Evolutionary conservation across 2,329 filamentous ascomycete genomes (phyloP), one percentile per base, ranked within the genome.

Genomic region (Whalleya microplaca): DNA sequence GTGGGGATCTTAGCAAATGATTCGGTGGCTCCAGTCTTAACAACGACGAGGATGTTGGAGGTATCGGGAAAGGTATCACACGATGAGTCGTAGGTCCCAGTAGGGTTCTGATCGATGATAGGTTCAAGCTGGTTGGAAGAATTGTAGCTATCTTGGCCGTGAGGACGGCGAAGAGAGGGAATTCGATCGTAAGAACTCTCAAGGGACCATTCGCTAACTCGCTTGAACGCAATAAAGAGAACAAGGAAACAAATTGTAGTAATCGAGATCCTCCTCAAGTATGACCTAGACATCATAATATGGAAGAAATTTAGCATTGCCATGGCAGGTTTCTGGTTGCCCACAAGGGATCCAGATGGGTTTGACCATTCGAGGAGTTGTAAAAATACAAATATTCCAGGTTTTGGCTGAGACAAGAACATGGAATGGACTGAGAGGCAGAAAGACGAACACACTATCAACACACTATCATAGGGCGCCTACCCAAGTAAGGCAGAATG

Each of bases 11-110:
- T 79, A 27, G 77, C 72, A 55, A 76, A 81, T 18, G 80, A 71
- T 65, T 85, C 82, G 41, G 80, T 81, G 2, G 82, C 81, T 37
- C 83, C 82, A 2, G 83, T 85, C 71, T 85, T 85, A 70, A 86
- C 78, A 45, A 85, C 70, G 21, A 85, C 71, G 23, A 81, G 70
- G 32, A 82, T 73, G 59, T 76, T 75, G 44, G 76, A 76, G 10
- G 75, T 76, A 53, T 80, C 73, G 10, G 78, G 76, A 46, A 80
- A 77, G 45, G 63, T 58, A 20, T 67, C 63, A 62, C 73, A 65
- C 4, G 41, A 72, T 50, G 65, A 41, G 52, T 64, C 58, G 58
- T 56, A 23, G 3, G 49, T 48, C 32, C 41, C 54, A 2, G 21
- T 3, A 19, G n/a, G 37, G 42, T 45, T n/a, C 12, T 21, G 42